Evolutionary conservation across 2,329 filamentous ascomycete genomes (phyloP).

Genomic region (Fusarium sp.): DNA sequence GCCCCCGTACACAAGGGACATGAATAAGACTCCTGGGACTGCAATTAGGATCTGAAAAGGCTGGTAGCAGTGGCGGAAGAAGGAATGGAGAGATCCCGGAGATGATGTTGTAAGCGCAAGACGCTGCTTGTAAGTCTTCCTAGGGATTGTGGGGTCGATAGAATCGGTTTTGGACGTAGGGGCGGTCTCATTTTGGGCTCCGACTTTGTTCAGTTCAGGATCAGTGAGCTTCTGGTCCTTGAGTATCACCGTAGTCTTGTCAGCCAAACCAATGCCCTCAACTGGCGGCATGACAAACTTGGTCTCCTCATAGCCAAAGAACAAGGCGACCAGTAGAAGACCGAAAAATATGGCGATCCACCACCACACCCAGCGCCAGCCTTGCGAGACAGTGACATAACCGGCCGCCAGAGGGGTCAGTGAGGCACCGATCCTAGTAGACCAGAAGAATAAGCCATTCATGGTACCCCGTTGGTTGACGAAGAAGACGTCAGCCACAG

Average conservation of each 20-base stretch:
- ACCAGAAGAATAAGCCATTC: slow-evolving; percentile 55
- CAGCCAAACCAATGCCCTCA: not conserved
- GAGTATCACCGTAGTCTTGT: not conserved
- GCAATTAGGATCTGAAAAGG: slow-evolving; percentile 11
- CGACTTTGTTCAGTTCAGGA: not conserved
- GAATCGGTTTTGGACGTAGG: not conserved
- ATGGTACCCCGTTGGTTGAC: slow-evolving; percentile 56
- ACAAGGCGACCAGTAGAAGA: slow-evolving; percentile 21
- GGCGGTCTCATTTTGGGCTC: not conserved
- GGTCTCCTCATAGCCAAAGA: slow-evolving; percentile 56
- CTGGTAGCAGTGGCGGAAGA: slow-evolving; percentile 21
- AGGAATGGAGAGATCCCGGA: not conserved
- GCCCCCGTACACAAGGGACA: slow-evolving; percentile 4
- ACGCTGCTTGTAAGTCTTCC: slow-evolving; percentile 19
- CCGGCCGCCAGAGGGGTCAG: slow-evolving; percentile 52
- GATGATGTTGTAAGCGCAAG: slow-evolving; percentile 9
- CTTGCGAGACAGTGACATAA: slow-evolving; percentile 41
- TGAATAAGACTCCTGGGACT: slow-evolving; percentile 14
- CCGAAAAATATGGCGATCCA: slow-evolving; percentile 44
- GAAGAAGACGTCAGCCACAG: slow-evolving; percentile 54
- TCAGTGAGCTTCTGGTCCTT: not conserved
- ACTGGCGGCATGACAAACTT: not conserved
- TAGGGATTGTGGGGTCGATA: slow-evolving; percentile 1
- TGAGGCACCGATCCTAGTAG: slow-evolving; percentile 48
- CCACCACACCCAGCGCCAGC: slow-evolving; percentile 59